Base-by-base conservation (phyloP, 345 rosid genomes). In the Eucalyptus tenuipes region DNA sequence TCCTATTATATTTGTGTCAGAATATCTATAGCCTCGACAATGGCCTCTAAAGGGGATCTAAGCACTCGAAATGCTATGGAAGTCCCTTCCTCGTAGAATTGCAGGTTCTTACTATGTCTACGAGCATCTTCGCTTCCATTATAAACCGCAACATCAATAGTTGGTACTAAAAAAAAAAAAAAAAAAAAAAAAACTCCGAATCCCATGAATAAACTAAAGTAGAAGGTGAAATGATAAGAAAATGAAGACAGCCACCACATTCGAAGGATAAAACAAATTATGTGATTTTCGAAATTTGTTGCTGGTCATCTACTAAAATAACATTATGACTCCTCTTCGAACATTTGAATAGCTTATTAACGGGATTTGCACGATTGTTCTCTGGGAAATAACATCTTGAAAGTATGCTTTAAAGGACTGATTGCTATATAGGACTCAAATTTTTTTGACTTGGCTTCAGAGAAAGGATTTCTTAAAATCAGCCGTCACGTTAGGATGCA, bases 51-150 rank as follows among this genome's bases (percentile, higher is more conserved):
- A 15, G 93, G 88, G 44, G 94, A 92, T 89, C 93, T 75, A 37
- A 94, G 94, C 40, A 91, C 91, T 87, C 94, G 94, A 91, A 94
- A 93, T 93, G 93, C 91, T 82, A 92, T 48, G 48, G 88, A 86
- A 80, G 92, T 93, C 55, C 90, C 91, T 88, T 89, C 93, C 86
- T 79, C 90, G 61, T 64, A 88, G 71, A 93, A 92, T 90, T 94
- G 95, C 90, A 94, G 53, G 44, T 89, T 88, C 89, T 94, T 91
- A 45, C 92, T 91, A 57, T 52, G 29, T 91, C 87, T 88, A 64
- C 94, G 91, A 68, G 88, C 29, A 87, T 90, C 91, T 89, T 87
- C 89, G 88, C 66, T 88, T 86, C 95, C 95, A 68, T 80, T 53
- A 88, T 93, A 94, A 90, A 92, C 92, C 88, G 92, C 94, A 88